phyloP scores from a whole-genome alignment of 2,329 filamentous ascomycete genomes.

The Zalaria sp. region DNA sequence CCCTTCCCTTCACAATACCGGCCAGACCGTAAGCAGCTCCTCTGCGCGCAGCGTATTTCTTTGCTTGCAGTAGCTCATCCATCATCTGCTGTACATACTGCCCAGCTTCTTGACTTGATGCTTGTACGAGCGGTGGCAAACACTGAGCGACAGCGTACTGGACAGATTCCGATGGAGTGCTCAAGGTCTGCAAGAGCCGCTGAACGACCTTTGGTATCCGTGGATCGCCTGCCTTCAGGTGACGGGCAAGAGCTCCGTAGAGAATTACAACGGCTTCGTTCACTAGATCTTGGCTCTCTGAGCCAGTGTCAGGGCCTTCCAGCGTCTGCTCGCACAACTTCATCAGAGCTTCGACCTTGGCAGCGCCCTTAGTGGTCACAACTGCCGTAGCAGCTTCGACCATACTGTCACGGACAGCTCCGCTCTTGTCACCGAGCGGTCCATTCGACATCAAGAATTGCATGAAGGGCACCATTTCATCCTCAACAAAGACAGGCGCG shows the following conservation, averaged over 20 bases:
- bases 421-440: conserved; percentile 71
- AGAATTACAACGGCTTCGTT: conserved; percentile 97
- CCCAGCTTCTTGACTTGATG: conserved; percentile 61
- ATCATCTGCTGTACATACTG: conserved; percentile 71
- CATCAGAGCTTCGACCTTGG: conserved; percentile 81
- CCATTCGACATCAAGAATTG: conserved; percentile 75
- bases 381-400: conserved; percentile 73
- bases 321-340: conserved; percentile 76
- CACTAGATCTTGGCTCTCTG: conserved; percentile 70
- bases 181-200: conserved; percentile 71
- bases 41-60: conserved; percentile 83
- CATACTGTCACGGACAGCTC: conserved; percentile 73
- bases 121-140: conserved; percentile 75
- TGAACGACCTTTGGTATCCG: conserved; percentile 83
- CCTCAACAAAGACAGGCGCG: conserved; percentile 51
- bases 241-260: conserved; percentile 83
- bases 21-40: conserved; percentile 91
- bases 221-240: conserved; percentile 70
- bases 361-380: conserved; percentile 67
- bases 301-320: conserved; percentile 72
- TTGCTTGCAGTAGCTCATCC: conserved; percentile 69
- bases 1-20: conserved; percentile 78
- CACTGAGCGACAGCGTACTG: conserved; percentile 95
- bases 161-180: conserved; percentile 89
- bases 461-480: conserved; percentile 63